These are phyloP conservation scores for Penicillium pulvis DNA, from an alignment of 495 filamentous ascomycete species.

Conservation along the genomic window DNA sequence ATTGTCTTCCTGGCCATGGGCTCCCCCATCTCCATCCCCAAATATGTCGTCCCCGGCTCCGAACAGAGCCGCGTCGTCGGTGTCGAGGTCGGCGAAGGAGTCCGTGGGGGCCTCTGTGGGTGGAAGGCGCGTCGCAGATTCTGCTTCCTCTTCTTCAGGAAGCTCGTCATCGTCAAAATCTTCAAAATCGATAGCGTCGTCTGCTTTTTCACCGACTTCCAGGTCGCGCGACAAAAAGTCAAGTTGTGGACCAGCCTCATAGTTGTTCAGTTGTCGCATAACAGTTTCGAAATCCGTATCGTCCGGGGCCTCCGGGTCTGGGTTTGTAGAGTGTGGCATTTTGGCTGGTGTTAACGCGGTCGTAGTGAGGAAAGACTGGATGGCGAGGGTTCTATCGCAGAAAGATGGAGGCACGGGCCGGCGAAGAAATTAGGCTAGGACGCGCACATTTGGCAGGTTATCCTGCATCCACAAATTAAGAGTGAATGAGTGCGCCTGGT, in stretches of 20 bases:
- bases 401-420: not conserved
- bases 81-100: conserved; percentile 27
- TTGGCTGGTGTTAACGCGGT: not conserved
- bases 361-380: not conserved
- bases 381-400: not conserved
- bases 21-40: conserved; percentile 40
- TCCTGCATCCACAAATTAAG: conserved; percentile 1
- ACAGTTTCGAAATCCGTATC: conserved; percentile 54
- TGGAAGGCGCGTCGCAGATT: conserved; percentile 11
- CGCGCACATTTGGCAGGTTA: not conserved
- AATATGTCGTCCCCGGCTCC: conserved; percentile 42
- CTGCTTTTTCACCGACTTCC: conserved; percentile 71
- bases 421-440: not conserved
- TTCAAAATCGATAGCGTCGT: conserved; percentile 83
- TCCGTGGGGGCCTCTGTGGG: conserved; percentile 17
- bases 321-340: conserved; percentile 52
- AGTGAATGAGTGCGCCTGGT: conserved; percentile 1
- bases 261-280: conserved; percentile 51
- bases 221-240: conserved; percentile 53
- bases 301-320: conserved; percentile 33
- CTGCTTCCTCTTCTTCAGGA: conserved; percentile 63
- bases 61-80: conserved; percentile 58
- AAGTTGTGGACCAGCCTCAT: conserved; percentile 39
- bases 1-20: conserved; percentile 38
- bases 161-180: conserved; percentile 78